Base-by-base conservation (phyloP, 176 grass and related monocot genomes). In the Triticum dicoccoides region DNA sequence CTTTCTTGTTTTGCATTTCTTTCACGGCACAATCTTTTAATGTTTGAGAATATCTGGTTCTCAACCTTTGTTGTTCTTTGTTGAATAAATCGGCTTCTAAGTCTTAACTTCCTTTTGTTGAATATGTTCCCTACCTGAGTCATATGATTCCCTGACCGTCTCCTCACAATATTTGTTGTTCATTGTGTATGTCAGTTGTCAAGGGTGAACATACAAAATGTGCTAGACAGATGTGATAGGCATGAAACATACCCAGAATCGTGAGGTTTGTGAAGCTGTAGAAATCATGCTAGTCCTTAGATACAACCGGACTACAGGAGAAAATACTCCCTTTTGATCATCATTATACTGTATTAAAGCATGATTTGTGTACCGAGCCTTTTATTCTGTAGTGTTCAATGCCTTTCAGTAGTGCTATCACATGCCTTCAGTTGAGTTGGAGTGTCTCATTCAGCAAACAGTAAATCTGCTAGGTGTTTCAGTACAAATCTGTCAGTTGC, bases 241-340 rank as follows among this genome's bases (percentile, higher is more conserved):
- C 30, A 59, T 83, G n/a, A 25, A 72, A 25, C 58, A 81, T 68
- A 82, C 29, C 65, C 64, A 74, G 15, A 80, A 73, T 37, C 58
- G 2, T 73, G 29, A 51, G 29, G 4, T 56, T 5, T 30, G 3
- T 69, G 44, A 69, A 24, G 44, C 23, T 54, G 8, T 70, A 2
- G 42, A 64, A 73, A 87, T 75, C 56, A 8, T 37, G 54, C 47
- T 42, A 72, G 10, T 83, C 38, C 27, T 23, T 82, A 30, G 73
- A 21, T 69, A 76, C 64, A 72, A 27, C n/a, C 52, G 14, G 39
- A 79, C 29, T 39, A 27, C 25, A 27, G 25, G 25, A 27, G 25
- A 27, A 27, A 39, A 77, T 69, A 39, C 5, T 23, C 8, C 20
- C 6, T 37, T 51, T 71, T 61, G 11, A 17, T 52, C 14, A 52